Conservation (phyloP, 1,139 yeast genomes). For the Blastobotrys persicus region DNA sequence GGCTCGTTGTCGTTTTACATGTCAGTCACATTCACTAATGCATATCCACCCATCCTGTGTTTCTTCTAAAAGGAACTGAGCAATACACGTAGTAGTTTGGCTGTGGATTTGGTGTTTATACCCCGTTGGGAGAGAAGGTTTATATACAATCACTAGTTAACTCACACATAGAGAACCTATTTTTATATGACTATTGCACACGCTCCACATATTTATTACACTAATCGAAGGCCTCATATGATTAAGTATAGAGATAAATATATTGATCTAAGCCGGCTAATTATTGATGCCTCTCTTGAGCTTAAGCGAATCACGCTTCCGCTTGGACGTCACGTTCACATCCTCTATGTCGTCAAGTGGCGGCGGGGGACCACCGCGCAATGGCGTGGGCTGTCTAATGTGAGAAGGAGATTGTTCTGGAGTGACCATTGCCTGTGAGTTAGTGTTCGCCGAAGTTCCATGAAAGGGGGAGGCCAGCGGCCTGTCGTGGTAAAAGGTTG, state of each 20-base stretch:
- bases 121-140: too few species aligned
- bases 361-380: conserved; percentile 8
- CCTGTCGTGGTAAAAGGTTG: conserved; percentile 13
- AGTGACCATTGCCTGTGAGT: conserved; percentile 12
- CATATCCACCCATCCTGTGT: too few species aligned
- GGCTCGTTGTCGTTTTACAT: too few species aligned
- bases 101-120: too few species aligned
- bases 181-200: too few species aligned
- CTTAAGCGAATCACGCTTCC: conserved; percentile 38
- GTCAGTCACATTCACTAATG: too few species aligned
- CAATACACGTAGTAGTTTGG: too few species aligned
- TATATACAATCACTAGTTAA: too few species aligned
- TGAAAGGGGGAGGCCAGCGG: conserved; percentile 33
- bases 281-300: conserved; percentile 35
- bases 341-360: conserved; percentile 13
- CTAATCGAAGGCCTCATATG: too few species aligned
- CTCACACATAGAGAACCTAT: too few species aligned
- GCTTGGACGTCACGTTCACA: conserved; percentile 25
- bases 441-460: conserved; percentile 22
- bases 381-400: conserved; percentile 16
- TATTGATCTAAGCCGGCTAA: conserved; percentile 3
- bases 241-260: neutral
- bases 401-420: conserved; percentile 7
- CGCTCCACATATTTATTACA: too few species aligned
- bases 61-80: too few species aligned